A percentile compares a stretch with the other conserved stretches of the same genome.
These are phyloP conservation scores for Daldinia eschscholtzii DNA, from an alignment of 2,329 filamentous ascomycete species.

Conservation along the genomic window DNA sequence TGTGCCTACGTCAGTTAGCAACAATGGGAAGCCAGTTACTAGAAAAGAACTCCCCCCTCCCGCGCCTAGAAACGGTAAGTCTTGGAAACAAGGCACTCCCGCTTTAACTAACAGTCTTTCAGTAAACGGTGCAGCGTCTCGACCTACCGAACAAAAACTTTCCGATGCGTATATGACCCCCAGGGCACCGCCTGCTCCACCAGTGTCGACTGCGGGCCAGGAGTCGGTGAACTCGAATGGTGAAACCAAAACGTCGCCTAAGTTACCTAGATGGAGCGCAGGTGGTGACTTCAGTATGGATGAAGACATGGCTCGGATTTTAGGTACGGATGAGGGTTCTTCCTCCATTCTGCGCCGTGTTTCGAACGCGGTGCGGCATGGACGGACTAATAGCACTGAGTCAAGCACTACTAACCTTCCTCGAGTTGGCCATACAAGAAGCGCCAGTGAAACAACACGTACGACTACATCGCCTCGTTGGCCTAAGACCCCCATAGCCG, in stretches of 20 bases:
- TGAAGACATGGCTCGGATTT: constrained; percentile 91
- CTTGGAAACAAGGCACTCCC: constrained; percentile 28
- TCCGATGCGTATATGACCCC: constrained; percentile 70
- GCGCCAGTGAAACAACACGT: constrained; percentile 76
- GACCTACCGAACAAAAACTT: constrained; percentile 56
- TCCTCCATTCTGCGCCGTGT: constrained; percentile 88
- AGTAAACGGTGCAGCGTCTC: constrained; percentile 56
- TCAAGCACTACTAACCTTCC: constrained; percentile 59
- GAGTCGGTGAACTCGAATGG: constrained; percentile 61
- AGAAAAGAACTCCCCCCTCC: constrained; percentile 72
- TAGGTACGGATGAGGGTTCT: constrained; percentile 80
- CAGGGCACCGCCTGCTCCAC: constrained; percentile 67
- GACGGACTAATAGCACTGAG: constrained; percentile 85
- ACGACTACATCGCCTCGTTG: constrained; percentile 74
- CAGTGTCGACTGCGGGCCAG: constrained; percentile 59
- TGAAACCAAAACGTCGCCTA: constrained; percentile 69
- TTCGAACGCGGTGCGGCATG: constrained; percentile 94
- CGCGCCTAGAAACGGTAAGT: constrained; percentile 60
- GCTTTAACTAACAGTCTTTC: constrained; percentile 40
- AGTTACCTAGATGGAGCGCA: constrained; percentile 79
- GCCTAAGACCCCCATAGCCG: constrained; percentile 75
- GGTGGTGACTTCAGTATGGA: constrained; percentile 94
- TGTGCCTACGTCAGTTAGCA: constrained; percentile 56
- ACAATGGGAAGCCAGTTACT: constrained; percentile 64
- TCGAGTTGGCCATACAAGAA: constrained; percentile 67